Conservation (phyloP, 2,329 filamentous ascomycete genomes). For the Colletotrichum camelliae region DNA sequence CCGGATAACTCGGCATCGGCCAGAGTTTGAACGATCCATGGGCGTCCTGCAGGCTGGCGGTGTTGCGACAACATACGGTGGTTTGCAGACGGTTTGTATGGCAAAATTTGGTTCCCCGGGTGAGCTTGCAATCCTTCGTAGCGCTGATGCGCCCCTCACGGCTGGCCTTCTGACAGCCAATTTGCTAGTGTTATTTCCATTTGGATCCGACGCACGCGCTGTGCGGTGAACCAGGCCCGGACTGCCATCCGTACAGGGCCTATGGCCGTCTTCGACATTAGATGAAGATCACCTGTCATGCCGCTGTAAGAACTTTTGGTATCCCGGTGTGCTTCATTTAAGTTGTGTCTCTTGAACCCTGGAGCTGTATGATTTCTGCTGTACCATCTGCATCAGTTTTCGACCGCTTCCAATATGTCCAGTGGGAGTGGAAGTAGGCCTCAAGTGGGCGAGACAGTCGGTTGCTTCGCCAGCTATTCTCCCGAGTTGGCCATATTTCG, state of each 20-base stretch:
- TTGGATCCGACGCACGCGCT: neutral
- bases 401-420: neutral
- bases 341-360: neutral
- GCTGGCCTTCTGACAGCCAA: neutral
- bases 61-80: neutral
- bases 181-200: neutral
- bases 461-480: neutral
- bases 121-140: neutral
- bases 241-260: neutral
- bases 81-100: neutral
- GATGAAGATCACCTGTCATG: neutral
- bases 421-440: neutral
- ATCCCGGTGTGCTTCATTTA: neutral
- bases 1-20: slow-evolving; percentile 16
- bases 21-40: neutral
- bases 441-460: neutral
- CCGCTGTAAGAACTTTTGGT: neutral
- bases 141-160: neutral
- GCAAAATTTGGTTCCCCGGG: neutral
- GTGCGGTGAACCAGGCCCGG: neutral
- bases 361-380: neutral
- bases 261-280: neutral
- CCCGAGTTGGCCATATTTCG: neutral
- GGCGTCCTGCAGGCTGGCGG: neutral
- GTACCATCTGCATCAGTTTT: neutral